Percentiles rank a stretch among this genome's conserved stretches.
Evolutionary conservation across 1,284 basidiomycete species (phyloP).

Genomic region (Cronartium ribicola): DNA sequence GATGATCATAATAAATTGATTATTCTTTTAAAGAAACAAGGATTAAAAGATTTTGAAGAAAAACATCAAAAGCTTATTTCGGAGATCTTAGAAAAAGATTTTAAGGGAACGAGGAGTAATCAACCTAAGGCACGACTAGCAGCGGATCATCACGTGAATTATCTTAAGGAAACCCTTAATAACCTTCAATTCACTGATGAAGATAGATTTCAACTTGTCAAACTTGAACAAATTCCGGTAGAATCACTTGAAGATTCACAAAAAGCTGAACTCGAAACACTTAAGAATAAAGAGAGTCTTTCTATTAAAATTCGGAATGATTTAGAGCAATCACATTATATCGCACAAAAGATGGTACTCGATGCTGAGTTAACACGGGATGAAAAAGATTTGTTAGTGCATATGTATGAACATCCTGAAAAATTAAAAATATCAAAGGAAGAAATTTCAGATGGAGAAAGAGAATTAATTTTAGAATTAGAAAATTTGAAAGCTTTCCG

Average conservation of each 20-base stretch:
- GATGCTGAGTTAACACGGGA: neutral
- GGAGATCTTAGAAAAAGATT: neutral
- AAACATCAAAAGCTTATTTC: neutral
- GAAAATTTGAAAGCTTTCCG: neutral
- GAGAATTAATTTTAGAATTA: neutral
- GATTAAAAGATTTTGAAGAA: neutral
- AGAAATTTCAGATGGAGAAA: neutral
- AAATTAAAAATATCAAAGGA: neutral
- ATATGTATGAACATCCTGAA: constrained; percentile 7
- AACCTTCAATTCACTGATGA: constrained; percentile 1
- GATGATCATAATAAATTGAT: neutral
- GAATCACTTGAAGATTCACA: neutral
- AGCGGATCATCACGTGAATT: neutral
- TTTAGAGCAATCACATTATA: neutral
- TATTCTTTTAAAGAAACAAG: neutral
- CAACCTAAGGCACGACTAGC: neutral
- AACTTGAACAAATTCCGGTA: neutral
- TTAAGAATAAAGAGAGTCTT: neutral
- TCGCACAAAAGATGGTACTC: neutral
- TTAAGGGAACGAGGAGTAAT: neutral
- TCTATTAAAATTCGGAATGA: neutral
- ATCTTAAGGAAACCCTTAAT: neutral
- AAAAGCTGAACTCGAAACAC: neutral
- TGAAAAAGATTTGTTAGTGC: neutral
- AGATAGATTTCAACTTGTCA: neutral